A percentile compares a stretch with the other conserved stretches of the same genome.
Conservation (phyloP, 768 basidiomycete genomes). For the Cystofilobasidium ferigula region DNA sequence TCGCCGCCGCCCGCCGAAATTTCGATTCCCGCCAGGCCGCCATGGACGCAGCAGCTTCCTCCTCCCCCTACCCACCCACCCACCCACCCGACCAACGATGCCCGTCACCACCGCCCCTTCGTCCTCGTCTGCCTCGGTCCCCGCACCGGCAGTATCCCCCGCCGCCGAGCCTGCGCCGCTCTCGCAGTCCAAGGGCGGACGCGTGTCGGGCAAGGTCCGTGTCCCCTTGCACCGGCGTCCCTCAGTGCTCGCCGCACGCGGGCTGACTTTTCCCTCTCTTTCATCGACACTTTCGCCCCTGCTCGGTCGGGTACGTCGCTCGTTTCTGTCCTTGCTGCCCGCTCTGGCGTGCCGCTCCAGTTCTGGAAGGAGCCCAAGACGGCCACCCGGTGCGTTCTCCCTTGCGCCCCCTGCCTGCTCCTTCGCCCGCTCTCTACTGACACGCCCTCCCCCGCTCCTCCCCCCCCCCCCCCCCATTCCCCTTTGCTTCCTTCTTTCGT, state of each 20-base stretch:
- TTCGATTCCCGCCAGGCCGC: background rate
- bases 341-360: too few relatives aligned
- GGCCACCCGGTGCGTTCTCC: slow-evolving; percentile 13
- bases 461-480: background rate
- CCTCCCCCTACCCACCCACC: background rate
- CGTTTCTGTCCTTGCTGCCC: background rate
- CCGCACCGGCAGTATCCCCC: background rate
- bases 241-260: background rate
- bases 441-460: background rate
- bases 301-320: too few relatives aligned
- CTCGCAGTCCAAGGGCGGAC: background rate
- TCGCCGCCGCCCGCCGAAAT: background rate
- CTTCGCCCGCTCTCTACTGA: background rate
- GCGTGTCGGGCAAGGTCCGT: background rate
- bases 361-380: slow-evolving; percentile 27
- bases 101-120: background rate
- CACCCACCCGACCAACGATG: too few relatives aligned
- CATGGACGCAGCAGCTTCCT: background rate
- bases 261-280: too few relatives aligned
- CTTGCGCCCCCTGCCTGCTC: background rate
- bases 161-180: background rate
- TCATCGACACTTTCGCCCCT: too few relatives aligned
- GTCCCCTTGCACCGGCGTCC: background rate
- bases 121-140: background rate
- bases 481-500: background rate